These are phyloP conservation scores for Yamadazyma laniorum DNA, from an alignment of 805 yeast genomes.

Conservation along the genomic window DNA sequence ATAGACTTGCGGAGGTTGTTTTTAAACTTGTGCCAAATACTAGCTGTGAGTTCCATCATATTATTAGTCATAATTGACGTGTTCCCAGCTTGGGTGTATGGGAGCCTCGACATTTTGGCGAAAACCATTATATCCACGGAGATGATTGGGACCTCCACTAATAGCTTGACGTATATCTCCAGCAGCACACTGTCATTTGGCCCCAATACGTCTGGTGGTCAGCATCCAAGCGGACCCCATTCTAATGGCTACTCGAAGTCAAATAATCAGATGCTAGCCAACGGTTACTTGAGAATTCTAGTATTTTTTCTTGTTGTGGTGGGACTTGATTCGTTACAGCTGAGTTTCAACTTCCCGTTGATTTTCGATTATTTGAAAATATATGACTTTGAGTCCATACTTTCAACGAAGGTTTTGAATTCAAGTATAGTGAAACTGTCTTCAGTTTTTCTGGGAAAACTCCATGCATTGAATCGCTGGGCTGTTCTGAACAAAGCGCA, in stretches of 20 bases:
- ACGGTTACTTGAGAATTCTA: slow-evolving; percentile 8
- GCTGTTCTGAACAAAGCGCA: background rate
- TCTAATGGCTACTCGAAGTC: background rate
- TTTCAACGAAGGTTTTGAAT: slow-evolving; percentile 8
- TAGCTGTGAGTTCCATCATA: slow-evolving; percentile 23
- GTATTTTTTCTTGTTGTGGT: slow-evolving; percentile 9
- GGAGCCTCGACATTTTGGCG: slow-evolving; percentile 24
- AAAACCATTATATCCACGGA: slow-evolving; percentile 30
- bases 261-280: slow-evolving; percentile 2
- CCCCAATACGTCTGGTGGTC: background rate
- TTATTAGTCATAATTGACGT: slow-evolving; percentile 22
- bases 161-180: slow-evolving; percentile 2
- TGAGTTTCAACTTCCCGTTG: slow-evolving; percentile 2
- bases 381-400: slow-evolving; percentile 9
- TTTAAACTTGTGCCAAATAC: slow-evolving; percentile 20
- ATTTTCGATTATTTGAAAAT: slow-evolving; percentile 6
- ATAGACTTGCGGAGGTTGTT: slow-evolving; percentile 13
- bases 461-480: background rate
- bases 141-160: slow-evolving; percentile 21
- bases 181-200: background rate
- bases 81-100: slow-evolving; percentile 6
- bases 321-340: slow-evolving; percentile 1
- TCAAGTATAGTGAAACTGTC: background rate
- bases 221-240: background rate
- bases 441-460: background rate